Conservation (phyloP, 495 filamentous ascomycete genomes). For the Hypomontagnella monticulosa region DNA sequence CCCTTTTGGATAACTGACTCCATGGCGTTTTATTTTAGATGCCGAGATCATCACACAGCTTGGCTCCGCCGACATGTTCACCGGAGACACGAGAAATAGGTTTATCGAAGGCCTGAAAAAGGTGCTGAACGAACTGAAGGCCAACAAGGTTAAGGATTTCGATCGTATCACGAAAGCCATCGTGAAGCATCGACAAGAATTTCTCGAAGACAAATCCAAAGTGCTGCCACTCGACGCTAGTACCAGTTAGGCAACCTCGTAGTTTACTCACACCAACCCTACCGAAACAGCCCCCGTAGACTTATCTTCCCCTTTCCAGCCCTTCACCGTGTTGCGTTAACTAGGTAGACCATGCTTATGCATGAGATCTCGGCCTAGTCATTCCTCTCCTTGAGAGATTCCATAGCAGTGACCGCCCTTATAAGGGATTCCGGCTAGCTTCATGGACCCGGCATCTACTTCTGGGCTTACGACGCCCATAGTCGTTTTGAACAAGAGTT, state of each 20-base stretch:
- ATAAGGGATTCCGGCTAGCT: conserved; percentile 7
- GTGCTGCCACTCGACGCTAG: conserved; percentile 53
- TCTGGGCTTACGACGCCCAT: conserved; percentile 5
- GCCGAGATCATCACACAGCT: conserved; percentile 86
- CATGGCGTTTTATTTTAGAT: conserved; percentile 71
- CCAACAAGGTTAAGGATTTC: conserved; percentile 80
- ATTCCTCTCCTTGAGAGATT: conserved; percentile 17
- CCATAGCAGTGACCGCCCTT: conserved; percentile 12
- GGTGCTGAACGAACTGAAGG: conserved; percentile 78
- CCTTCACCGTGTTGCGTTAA: conserved; percentile 14
- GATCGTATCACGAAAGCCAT: conserved; percentile 82
- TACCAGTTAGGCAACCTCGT: conserved; percentile 44
- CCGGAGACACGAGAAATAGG: conserved; percentile 71
- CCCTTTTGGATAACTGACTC: conserved; percentile 69
- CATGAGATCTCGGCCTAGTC: conserved; percentile 23
- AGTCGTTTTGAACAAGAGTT: conserved; percentile 9
- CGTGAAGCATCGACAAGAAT: conserved; percentile 75
- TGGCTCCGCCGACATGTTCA: conserved; percentile 76
- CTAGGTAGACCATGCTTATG: conserved; percentile 16
- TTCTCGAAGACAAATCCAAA: conserved; percentile 62
- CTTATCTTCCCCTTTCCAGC: conserved; percentile 6
- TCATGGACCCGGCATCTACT: conserved; percentile 8
- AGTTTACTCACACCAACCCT: conserved; percentile 41
- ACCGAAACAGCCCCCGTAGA: conserved; percentile 39
- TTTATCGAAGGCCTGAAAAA: conserved; percentile 80